Base-by-base conservation (phyloP, 768 basidiomycete genomes). In the Tremella fuciformis region DNA sequence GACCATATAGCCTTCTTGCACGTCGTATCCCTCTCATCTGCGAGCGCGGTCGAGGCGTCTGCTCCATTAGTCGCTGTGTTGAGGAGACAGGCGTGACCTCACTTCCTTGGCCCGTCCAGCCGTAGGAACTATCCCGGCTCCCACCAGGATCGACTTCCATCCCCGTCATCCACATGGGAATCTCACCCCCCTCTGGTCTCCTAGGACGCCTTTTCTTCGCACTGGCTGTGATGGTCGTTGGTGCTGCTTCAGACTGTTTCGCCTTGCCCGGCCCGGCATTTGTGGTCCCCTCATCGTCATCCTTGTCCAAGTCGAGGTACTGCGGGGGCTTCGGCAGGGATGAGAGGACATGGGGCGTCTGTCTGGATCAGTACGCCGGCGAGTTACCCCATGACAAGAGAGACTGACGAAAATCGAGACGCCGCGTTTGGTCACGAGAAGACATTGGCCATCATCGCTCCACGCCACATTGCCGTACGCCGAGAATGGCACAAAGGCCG, bases 401-500 rank as follows among this genome's bases (percentile, higher is more conserved):
- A 47, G 39, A 59, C 65, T 59, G 37, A 69, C 71, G 0, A 67
- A n/a, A 8, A 73, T 69, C 16, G 46, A 50, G 24, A 69, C 65
- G 13, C 58, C 61, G 16, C 62, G 53, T 3, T 57, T 39, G 34
- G 60, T 60, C 13, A 69, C 25, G 50, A 67, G 60, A 15, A 65
- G 29, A 41, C 66, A 70, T 62, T 73, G 71, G 3, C 69, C 71
- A 60, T 73, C 71, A 40, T 66, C 62, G 39, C 50, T 69, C 67
- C 69, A 73, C n/a, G 58, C 37, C 0, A 70, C 46, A 50, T 64
- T 64, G 6, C 57, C 53, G 18, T 52, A 49, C n/a, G 42, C n/a
- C n/a, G 42, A 46, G 42, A 46, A 46, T 18, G 42, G 42, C 7
- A 22, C 42, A 15, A 46, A 46, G n/a, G n/a, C 42, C 13, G n/a